Evolutionary conservation across 345 rosid genomes (phyloP).

Genomic region (Eucalyptus sp.): DNA sequence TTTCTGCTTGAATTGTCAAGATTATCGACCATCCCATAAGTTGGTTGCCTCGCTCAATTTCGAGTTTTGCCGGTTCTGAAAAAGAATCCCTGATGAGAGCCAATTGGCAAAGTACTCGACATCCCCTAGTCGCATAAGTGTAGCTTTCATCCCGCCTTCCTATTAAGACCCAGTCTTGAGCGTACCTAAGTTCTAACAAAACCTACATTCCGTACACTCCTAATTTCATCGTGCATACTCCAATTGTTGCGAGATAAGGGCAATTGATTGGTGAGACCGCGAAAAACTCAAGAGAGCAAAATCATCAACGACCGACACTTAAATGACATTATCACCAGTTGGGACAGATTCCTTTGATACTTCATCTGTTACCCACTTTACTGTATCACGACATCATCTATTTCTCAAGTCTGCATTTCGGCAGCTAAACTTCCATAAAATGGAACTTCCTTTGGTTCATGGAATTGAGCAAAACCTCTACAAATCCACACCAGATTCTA

Average conservation of each 20-base stretch:
- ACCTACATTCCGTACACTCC: background rate
- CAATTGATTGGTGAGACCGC: background rate
- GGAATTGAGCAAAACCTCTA: background rate
- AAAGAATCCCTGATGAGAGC: background rate
- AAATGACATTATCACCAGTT: background rate
- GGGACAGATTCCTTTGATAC: background rate
- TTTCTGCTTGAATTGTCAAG: background rate
- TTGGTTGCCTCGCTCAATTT: background rate
- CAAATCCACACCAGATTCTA: background rate
- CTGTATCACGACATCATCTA: background rate
- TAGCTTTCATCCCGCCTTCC: background rate
- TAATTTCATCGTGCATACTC: background rate
- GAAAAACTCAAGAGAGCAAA: background rate
- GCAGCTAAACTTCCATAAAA: background rate
- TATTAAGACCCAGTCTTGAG: background rate
- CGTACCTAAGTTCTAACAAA: background rate
- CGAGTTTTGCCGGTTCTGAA: background rate
- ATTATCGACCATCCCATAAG: background rate
- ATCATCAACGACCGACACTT: background rate
- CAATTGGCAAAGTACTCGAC: background rate
- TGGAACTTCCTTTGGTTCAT: background rate
- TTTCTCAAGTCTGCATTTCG: background rate
- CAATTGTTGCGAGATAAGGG: background rate
- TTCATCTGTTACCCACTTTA: background rate
- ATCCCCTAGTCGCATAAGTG: background rate